Base-by-base conservation (phyloP, 805 yeast species). In the Sugiyamaella smithiae region DNA sequence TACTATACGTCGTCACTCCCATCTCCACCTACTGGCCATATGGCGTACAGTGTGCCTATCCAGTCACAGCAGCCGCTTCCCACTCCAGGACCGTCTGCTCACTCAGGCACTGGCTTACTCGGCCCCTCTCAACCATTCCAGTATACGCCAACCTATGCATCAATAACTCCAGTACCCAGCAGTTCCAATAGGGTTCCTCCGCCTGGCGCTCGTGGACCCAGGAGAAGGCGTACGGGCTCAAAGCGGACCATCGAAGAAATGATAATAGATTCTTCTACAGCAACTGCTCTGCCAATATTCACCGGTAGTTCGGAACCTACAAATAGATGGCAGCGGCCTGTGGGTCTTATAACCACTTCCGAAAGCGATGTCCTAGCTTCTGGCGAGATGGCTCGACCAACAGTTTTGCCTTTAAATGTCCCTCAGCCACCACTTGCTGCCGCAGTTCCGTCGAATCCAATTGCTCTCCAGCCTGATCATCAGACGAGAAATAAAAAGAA, bases 401-500 rank as follows among this genome's bases (percentile, higher is more conserved):
- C 33, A 16, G 26, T 43, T 11, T 45, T 57, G 24, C 62, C 58
- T 9, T 47, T 54, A 46, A 52, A 53, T 16, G 59, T 78, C 44
- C 77, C 80, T 3, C 63, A 61, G n/a, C 81, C 82, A 0, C 84
- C 83, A 1, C 61, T 78, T 23, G 54, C 70, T 2, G 62, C 69
- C 19, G 70, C 71, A 0, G 46, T 56, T 19, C 69, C 74, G 3
- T 63, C 72, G 0, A 67, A 75, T 29, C 76, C 77, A 0, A 74
- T 72, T 20, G 67, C 76, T 4, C 58, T 70, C 26, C 64, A 67
- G 40, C 70, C 72, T 20, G 64, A 68, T 24, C 67, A 70, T 4
- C 73, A 75, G 35, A 79, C 77, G 49, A 67, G 85, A 28, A 69
- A 77, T 6, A 77, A 76, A 55, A 71, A 88, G 45, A 78, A 76